Evolutionary conservation across 129 eudicot species (phyloP), one percentile per base, ranked within the genome.

Genomic region (Helichrysum umbraculigerum): DNA sequence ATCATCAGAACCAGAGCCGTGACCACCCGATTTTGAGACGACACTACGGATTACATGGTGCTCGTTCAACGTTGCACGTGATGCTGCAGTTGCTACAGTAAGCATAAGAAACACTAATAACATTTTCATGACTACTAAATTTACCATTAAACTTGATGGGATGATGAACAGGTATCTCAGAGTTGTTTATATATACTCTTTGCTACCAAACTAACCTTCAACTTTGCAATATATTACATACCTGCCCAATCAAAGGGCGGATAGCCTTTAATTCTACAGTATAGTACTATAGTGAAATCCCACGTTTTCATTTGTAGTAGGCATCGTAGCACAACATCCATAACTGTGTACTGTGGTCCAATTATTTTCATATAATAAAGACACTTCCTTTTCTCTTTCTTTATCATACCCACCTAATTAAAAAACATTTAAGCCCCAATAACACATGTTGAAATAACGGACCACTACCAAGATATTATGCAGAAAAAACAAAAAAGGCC

Each of bases 11-110:
- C 39, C 41, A 64, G 9, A 30, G 9, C 4, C 4, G 57, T 19
- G 37, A 21, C 28, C 20, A 64, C 32, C 68, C 1, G 68, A 33
- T 12, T 58, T 21, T 35, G 68, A 37, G 68, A 73, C 39, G 19
- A 73, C 56, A 10, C 17, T 59, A 12, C 68, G 56, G 77, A 73
- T 73, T 19, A 73, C 68, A 35, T 35, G 34, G 57, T 73, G 6
- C 54, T 58, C 57, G 34, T 73, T 58, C 8, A 51, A 4, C 5
- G 57, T 73, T 37, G 56, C 56, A 73, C 51, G 52, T 34, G 71
- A 66, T 35, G 77, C 68, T 33, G 14, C 57, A 20, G 77, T 73
- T 35, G 77, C 68, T 73, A 73, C 28, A 73, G 8, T 21, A 73
- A 73, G 37, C 68, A 73, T 22, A 73, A 73, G 56, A 73, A 73